A percentile compares a stretch with the other conserved stretches of the same genome.
These are phyloP conservation scores for Fusarium bactridioides DNA, from an alignment of 2,329 filamentous ascomycete genomes.

Conservation along the genomic window DNA sequence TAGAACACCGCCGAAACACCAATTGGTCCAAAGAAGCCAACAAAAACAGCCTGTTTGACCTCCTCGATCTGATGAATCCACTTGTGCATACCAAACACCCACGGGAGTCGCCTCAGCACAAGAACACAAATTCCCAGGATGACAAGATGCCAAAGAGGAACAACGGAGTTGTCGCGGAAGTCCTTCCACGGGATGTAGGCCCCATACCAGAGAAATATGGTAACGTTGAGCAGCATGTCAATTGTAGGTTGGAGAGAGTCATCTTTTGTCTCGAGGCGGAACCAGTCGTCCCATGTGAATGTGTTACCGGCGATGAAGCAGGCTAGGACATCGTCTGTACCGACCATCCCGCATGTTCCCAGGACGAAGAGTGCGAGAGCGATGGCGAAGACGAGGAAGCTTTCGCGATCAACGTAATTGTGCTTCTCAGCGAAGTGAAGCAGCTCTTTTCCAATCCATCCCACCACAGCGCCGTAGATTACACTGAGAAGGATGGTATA, in stretches of 20 bases:
- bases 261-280: conserved; percentile 85
- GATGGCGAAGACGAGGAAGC: conserved; percentile 87
- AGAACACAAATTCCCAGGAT: conserved; percentile 78
- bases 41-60: conserved; percentile 78
- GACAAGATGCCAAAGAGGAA: conserved; percentile 77
- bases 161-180: conserved; percentile 72
- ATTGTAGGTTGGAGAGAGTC: conserved; percentile 94
- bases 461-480: conserved; percentile 77
- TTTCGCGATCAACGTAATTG: conserved; percentile 85
- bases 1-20: conserved; percentile 93
- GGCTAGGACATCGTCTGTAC: conserved; percentile 87
- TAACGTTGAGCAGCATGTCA: conserved; percentile 91
- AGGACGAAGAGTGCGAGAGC: conserved; percentile 86
- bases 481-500: conserved; percentile 84
- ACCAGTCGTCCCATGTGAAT: conserved; percentile 96
- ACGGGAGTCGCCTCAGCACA: conserved; percentile 78
- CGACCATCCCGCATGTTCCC: conserved; percentile 86
- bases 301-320: conserved; percentile 92
- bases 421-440: conserved; percentile 85
- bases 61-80: conserved; percentile 82
- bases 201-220: conserved; percentile 91
- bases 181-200: conserved; percentile 81
- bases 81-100: conserved; percentile 76
- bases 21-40: conserved; percentile 93
- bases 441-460: conserved; percentile 82